Percentiles rank a stretch among this genome's conserved stretches.
These are phyloP conservation scores for Phytophthora pisi DNA, from an alignment of 352 stramenopile genomes.

Conservation along the genomic window DNA sequence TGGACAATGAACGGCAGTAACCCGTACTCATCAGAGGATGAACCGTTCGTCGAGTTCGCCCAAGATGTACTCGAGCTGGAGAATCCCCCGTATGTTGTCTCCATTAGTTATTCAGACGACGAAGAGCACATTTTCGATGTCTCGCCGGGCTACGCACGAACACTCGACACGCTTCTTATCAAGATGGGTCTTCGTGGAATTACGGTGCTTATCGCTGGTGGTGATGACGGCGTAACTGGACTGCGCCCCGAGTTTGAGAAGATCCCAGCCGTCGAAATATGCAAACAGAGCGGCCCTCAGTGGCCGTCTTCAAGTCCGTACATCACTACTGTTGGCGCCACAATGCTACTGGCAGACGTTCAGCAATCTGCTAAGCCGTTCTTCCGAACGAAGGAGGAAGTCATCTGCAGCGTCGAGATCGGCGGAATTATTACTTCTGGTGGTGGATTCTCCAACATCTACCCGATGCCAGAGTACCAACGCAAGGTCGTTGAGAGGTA, in stretches of 20 bases:
- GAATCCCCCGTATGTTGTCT: constrained; percentile 81
- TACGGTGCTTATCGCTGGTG: constrained; percentile 84
- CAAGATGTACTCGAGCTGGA: constrained; percentile 74
- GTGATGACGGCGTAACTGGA: constrained; percentile 88
- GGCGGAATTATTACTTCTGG: constrained; percentile 83
- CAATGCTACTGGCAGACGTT: constrained; percentile 56
- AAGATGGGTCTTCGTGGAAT: constrained; percentile 91
- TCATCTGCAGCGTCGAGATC: constrained; percentile 74
- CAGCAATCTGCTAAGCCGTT: constrained; percentile 48
- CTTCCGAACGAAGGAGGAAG: constrained; percentile 74
- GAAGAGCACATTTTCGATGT: constrained; percentile 89
- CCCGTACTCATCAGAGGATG: constrained; percentile 81
- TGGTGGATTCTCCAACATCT: constrained; percentile 90
- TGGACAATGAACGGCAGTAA: constrained; percentile 87
- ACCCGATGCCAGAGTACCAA: constrained; percentile 80
- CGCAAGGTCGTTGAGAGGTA: constrained; percentile 67
- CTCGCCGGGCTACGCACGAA: constrained; percentile 71
- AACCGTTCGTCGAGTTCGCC: constrained; percentile 87
- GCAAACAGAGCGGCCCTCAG: constrained; percentile 67
- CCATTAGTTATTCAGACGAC: constrained; percentile 91
- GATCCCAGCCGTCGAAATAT: constrained; percentile 54
- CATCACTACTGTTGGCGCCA: constrained; percentile 91
- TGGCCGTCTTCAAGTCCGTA: constrained; percentile 88
- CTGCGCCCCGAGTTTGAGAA: constrained; percentile 72
- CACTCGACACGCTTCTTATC: constrained; percentile 86